phyloP scores from a whole-genome alignment of 2,329 filamentous ascomycete species.

The Emmonsia crescens region DNA sequence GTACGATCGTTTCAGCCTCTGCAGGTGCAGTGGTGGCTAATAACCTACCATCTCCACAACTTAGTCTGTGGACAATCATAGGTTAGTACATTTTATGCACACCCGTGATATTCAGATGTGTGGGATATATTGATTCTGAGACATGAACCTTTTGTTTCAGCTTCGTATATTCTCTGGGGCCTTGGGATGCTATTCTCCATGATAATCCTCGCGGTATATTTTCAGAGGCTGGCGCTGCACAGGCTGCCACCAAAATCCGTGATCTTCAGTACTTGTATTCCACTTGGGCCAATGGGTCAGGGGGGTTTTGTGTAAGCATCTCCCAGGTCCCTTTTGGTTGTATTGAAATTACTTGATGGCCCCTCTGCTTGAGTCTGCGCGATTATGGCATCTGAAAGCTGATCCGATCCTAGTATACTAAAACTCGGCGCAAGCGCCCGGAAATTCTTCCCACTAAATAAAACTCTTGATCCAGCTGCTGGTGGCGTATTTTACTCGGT shows the following conservation, averaged over 20 bases:
- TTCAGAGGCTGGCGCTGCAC: conserved; percentile 56
- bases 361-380: background rate
- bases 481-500: conserved; percentile 26
- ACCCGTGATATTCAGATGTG: background rate
- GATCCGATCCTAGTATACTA: conserved; percentile 29
- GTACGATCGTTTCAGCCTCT: conserved; percentile 55
- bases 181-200: conserved; percentile 52
- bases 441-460: conserved; percentile 23
- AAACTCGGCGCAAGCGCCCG: conserved; percentile 41
- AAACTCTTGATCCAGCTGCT: conserved; percentile 21
- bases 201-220: conserved; percentile 57
- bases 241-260: conserved; percentile 58
- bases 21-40: conserved; percentile 53
- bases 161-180: conserved; percentile 61
- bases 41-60: conserved; percentile 43
- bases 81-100: conserved; percentile 55
- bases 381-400: background rate
- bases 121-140: background rate
- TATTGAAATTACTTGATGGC: background rate
- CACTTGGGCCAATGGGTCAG: conserved; percentile 56
- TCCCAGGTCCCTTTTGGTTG: conserved; percentile 5
- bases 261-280: conserved; percentile 58
- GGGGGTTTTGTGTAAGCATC: conserved; percentile 46
- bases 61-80: conserved; percentile 53
- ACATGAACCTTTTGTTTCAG: conserved; percentile 7